Conservation (phyloP, 306 rosid species). For the Pyrus betulifolia region DNA sequence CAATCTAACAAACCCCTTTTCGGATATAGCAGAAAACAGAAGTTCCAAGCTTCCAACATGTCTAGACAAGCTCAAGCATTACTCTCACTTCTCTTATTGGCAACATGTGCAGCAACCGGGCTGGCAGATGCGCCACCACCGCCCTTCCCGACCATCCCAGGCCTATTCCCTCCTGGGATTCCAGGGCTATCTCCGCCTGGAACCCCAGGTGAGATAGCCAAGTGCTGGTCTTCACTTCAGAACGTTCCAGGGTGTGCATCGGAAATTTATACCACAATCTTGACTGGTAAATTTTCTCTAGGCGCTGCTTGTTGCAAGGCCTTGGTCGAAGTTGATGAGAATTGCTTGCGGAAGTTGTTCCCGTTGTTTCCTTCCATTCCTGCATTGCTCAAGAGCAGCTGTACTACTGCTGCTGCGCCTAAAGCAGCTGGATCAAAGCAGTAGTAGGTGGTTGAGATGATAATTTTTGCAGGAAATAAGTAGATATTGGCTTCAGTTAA, state of each 20-base stretch:
- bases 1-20: background rate
- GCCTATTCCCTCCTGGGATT: background rate
- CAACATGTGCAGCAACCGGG: background rate
- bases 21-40: background rate
- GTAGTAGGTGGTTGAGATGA: background rate
- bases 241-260: background rate
- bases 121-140: background rate
- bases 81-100: background rate
- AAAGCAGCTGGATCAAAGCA: background rate
- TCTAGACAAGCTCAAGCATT: background rate
- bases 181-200: background rate
- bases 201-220: background rate
- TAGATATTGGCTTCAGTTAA: background rate
- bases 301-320: slow-evolving; percentile 16
- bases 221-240: slow-evolving; percentile 5
- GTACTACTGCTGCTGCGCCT: background rate
- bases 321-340: background rate
- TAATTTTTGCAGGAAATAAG: background rate
- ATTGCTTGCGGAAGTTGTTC: slow-evolving; percentile 4
- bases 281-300: background rate
- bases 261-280: background rate
- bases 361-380: background rate
- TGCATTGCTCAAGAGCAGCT: background rate
- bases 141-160: background rate
- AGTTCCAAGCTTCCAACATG: background rate